Percentiles rank a stretch among this genome's conserved stretches.
Evolutionary conservation across 1,284 basidiomycete genomes (phyloP).

Genomic region (Takashimella tepidaria): DNA sequence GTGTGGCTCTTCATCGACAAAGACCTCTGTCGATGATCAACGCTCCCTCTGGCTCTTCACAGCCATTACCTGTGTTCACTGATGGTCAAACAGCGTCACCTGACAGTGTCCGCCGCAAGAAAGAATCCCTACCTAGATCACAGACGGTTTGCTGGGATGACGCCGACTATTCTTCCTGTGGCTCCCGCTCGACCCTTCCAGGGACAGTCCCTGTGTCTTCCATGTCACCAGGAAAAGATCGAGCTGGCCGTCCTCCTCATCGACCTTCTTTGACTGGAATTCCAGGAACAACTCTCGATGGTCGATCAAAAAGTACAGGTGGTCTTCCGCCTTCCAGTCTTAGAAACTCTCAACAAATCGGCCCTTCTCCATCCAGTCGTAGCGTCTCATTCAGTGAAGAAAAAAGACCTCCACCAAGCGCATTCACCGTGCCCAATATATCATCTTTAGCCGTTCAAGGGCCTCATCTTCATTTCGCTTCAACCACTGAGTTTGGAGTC

Average conservation of each 20-base stretch:
- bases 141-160: constrained; percentile 46
- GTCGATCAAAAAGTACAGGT: not conserved
- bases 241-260: not conserved
- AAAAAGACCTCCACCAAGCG: constrained; percentile 7
- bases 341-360: constrained; percentile 10
- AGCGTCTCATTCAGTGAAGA: constrained; percentile 19
- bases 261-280: not conserved
- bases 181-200: not conserved
- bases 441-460: constrained; percentile 6
- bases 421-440: constrained; percentile 11
- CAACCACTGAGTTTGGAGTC: constrained; percentile 9
- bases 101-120: constrained; percentile 3
- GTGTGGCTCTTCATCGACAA: not conserved
- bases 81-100: constrained; percentile 7
- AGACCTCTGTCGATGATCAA: constrained; percentile 5
- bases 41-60: not conserved
- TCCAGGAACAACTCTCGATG: not conserved
- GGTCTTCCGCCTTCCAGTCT: constrained; percentile 14
- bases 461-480: constrained; percentile 13
- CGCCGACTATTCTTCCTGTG: constrained; percentile 22
- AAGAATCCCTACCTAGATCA: constrained; percentile 22
- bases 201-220: not conserved
- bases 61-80: constrained; percentile 2
- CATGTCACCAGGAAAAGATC: not conserved
- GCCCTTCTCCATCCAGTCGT: constrained; percentile 11